These are phyloP conservation scores for Kalmusia sp. DNA, from an alignment of 2,329 filamentous ascomycete species.

Conservation along the genomic window DNA sequence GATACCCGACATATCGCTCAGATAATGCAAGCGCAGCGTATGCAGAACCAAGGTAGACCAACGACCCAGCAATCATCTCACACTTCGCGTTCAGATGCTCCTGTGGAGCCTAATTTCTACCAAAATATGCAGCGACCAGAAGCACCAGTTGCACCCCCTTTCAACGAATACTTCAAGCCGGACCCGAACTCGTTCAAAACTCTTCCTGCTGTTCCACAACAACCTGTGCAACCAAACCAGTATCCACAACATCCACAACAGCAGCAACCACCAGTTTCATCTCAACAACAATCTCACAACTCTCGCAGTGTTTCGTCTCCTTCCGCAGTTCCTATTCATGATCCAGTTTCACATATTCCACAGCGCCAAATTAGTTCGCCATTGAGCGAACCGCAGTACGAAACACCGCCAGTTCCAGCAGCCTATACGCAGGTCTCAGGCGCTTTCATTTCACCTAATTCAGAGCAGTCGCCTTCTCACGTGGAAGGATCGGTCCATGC, in stretches of 20 bases:
- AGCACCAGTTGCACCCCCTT: conserved; percentile 16
- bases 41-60: conserved; percentile 12
- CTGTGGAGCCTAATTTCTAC: background rate
- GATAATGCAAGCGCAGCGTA: conserved; percentile 28
- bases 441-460: conserved; percentile 35
- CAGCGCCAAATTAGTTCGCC: conserved; percentile 32
- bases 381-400: conserved; percentile 38
- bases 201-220: conserved; percentile 1
- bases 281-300: conserved; percentile 15
- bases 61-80: conserved; percentile 14
- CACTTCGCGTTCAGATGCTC: background rate
- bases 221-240: conserved; percentile 9
- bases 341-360: conserved; percentile 16
- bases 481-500: conserved; percentile 11
- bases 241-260: conserved; percentile 14
- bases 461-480: conserved; percentile 19
- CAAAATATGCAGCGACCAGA: conserved; percentile 15
- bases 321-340: conserved; percentile 13
- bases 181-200: conserved; percentile 18
- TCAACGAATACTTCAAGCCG: conserved; percentile 35
- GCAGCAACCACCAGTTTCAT: conserved; percentile 11
- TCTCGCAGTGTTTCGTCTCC: conserved; percentile 31
- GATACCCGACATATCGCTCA: conserved; percentile 22
- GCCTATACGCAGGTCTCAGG: conserved; percentile 43
- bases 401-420: conserved; percentile 44